phyloP scores from a whole-genome alignment of 805 yeast species.

The Metschnikowia hibisci region DNA sequence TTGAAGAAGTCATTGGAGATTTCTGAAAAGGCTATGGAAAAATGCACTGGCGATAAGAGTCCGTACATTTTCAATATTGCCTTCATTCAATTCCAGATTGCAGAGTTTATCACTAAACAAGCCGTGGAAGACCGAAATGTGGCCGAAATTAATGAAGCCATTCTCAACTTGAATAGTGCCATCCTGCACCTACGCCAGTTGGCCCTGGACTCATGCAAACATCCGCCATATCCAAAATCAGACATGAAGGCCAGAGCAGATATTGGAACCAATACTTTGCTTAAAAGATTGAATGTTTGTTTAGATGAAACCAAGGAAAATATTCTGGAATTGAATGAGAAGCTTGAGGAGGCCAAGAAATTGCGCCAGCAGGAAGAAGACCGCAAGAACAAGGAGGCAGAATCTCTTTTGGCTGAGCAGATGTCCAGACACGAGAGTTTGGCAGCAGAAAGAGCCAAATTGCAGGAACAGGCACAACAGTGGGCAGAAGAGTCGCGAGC shows the following conservation, averaged over 20 bases:
- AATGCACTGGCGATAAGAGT: constrained; percentile 24
- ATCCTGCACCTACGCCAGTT: constrained; percentile 54
- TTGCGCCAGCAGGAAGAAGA: constrained; percentile 55
- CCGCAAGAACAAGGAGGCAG: constrained; percentile 33
- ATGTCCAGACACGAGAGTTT: constrained; percentile 45
- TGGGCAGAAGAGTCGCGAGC: constrained; percentile 45
- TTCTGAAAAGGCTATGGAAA: constrained; percentile 52
- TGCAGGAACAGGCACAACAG: constrained; percentile 50
- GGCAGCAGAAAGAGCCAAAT: constrained; percentile 43
- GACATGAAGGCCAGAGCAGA: constrained; percentile 85
- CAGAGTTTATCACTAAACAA: constrained; percentile 70
- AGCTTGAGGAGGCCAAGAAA: constrained; percentile 70
- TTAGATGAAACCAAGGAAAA: constrained; percentile 68
- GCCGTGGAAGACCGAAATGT: constrained; percentile 54
- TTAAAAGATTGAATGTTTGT: constrained; percentile 65
- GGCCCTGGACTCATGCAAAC: constrained; percentile 47
- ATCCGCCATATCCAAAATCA: constrained; percentile 73
- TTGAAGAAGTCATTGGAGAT: constrained; percentile 60
- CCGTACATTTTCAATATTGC: constrained; percentile 75
- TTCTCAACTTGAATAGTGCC: constrained; percentile 58
- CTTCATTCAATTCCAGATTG: constrained; percentile 78
- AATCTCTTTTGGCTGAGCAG: constrained; percentile 39
- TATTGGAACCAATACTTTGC: constrained; percentile 74
- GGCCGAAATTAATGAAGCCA: constrained; percentile 55
- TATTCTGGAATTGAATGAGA: constrained; percentile 53